A percentile compares a stretch with the other conserved stretches of the same genome.
These are phyloP conservation scores for Solanum okadae DNA, from an alignment of 257 asterid genomes.

Conservation along the genomic window DNA sequence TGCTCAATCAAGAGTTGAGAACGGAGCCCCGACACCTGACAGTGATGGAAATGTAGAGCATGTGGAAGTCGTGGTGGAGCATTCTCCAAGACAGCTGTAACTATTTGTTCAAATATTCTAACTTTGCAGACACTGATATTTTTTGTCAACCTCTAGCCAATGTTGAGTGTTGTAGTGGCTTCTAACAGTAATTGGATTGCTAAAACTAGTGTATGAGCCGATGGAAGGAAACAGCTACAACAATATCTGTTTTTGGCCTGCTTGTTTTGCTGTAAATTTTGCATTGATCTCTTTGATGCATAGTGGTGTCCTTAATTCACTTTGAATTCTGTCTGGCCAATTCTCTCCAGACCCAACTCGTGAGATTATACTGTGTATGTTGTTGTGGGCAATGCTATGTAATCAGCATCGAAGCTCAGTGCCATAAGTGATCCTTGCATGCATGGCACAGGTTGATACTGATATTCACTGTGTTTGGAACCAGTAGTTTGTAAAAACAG, in stretches of 20 bases:
- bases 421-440: neutral
- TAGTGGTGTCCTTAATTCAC: neutral
- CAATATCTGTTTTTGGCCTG: neutral
- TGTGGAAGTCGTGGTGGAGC: conserved; percentile 49
- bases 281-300: neutral
- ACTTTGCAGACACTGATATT: neutral
- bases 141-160: neutral
- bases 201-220: neutral
- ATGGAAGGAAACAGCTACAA: neutral
- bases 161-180: neutral
- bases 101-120: neutral
- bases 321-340: neutral
- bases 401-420: neutral
- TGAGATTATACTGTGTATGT: neutral
- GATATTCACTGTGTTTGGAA: neutral
- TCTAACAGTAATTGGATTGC: neutral
- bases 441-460: neutral
- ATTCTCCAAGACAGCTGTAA: neutral
- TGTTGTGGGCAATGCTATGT: neutral
- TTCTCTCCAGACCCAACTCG: neutral
- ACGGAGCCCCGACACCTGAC: conserved; percentile 9
- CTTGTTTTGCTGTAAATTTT: neutral
- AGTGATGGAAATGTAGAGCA: conserved; percentile 13
- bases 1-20: conserved; percentile 17
- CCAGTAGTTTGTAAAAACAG: neutral